Percentiles rank a stretch among this genome's conserved stretches.
Evolutionary conservation across 371 early-diverging fungal species (phyloP).

Genomic region (Saksenaea oblongispora): DNA sequence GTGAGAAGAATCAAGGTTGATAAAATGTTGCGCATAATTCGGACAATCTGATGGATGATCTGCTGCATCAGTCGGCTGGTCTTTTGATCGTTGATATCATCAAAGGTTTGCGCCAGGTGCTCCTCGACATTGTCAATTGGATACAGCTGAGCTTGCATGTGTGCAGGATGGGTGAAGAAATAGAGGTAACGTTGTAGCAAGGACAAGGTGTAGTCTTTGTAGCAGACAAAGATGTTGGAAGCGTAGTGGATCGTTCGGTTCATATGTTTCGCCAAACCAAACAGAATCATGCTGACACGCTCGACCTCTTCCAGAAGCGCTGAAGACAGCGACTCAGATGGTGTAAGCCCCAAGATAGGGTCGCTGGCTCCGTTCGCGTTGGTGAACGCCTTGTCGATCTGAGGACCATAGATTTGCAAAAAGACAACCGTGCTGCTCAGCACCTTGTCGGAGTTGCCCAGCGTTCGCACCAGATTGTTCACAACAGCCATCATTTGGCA

Average conservation of each 20-base stretch:
- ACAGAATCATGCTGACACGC: constrained; percentile 36
- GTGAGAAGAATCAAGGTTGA: constrained; percentile 25
- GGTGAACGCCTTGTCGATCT: constrained; percentile 35
- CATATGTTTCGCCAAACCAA: constrained; percentile 25
- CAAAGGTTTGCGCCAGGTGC: constrained; percentile 22
- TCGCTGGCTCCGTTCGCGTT: constrained; percentile 30
- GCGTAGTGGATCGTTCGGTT: constrained; percentile 22
- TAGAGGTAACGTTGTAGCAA: constrained; percentile 44
- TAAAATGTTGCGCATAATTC: constrained; percentile 22
- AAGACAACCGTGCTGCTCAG: constrained; percentile 23
- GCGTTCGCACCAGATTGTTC: constrained; percentile 28
- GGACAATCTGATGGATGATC: constrained; percentile 11
- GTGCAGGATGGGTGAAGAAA: constrained; percentile 43
- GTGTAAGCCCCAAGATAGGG: constrained; percentile 23
- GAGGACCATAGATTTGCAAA: constrained; percentile 41
- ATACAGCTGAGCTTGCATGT: constrained; percentile 45
- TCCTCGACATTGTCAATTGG: constrained; percentile 37
- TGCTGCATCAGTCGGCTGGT: constrained; percentile 19
- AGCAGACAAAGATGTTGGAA: constrained; percentile 29
- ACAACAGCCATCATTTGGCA: constrained; percentile 40
- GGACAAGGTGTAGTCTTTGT: constrained; percentile 33
- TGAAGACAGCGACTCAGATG: constrained; percentile 37
- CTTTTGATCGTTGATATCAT: constrained; percentile 10
- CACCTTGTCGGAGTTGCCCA: constrained; percentile 18
- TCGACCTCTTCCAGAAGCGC: constrained; percentile 43